Evolutionary conservation across 2,329 filamentous ascomycete species (phyloP), one percentile per base, ranked within the genome.

Genomic region (Acrocalymma vagum): DNA sequence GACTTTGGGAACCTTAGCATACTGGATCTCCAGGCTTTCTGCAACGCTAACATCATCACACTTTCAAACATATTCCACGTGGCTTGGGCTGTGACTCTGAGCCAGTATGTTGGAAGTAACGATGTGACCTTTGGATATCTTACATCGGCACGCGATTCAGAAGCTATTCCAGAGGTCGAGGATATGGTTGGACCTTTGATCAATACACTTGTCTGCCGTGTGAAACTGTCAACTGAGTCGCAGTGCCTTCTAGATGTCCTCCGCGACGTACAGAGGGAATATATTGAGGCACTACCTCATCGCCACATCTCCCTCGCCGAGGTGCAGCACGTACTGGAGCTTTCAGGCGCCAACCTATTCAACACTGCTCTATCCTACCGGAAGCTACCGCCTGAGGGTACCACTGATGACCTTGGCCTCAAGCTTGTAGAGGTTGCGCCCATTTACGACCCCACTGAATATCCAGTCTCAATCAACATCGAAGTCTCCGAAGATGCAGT

Each of bases 311-410:
- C 22, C 36, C 34, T 78, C 15, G 74, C 75, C 13, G 74, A 77
- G 42, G 72, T 78, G 13, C 73, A 77, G 43, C 74, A 77, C 40
- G 65, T 65, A 3, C 42, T 78, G 20, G 50, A 55, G 9, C 29
- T 64, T 4, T 51, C 51, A 1, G 65, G 62, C 4, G 55, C 58
- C 2, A 63, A 67, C 6, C 58, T 78, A 9, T 77, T 78, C 59
- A 77, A 78, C 37, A 77, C 75, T 9, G 74, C 74, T 13, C 55
- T 78, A 1, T 78, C 76, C 1, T 78, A 76, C 47, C 68, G 74
- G 9, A 72, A 67, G 20, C 62, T 76, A 2, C 70, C 73, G 1
- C 53, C 65, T 0, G 57, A 60, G 10, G 47, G 56, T 8, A 43
- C 51, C 2, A 38, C 42, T 1, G 48, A 55, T 11, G 60, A 54